Evolutionary conservation across 169 alveolate genomes (phyloP), one percentile per base, ranked within the genome.

Genomic region (Neospora caninum): DNA sequence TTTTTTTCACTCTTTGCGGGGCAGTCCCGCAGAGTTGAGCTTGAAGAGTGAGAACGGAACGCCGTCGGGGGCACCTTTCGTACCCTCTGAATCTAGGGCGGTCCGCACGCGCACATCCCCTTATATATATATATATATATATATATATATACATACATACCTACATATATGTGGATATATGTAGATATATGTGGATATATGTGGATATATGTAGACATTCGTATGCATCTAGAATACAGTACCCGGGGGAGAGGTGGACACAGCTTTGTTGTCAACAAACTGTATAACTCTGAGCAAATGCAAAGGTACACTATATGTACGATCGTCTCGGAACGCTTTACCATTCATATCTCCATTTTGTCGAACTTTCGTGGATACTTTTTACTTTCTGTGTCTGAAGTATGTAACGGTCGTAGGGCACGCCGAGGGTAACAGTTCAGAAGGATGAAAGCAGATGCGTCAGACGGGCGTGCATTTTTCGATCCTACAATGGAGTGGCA

Each of bases 401-500:
- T 25, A 58, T 58, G 16, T 58, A 25, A 58, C 25, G 16, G 16
- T 58, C 25, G 70, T 58, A 58, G 16, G 70, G 70, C 70, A 25
- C 16, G 16, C 70, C 25, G 16, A 16, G 31, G 31, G 70, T 25
- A 58, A n/a, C n/a, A n/a, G n/a, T 20, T 27, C 18, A 20, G n/a
- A 64, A 64, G 27, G 27, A 64, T 20, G 73, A 64, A 27, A n/a
- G 86, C 39, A 69, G 22, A 18, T 69, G 6, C n/a, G 18, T 9
- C 82, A 69, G 34, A 34, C 18, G 4, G 7, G 34, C 82, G 22
- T 9, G 82, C 38, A 69, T 6, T 31, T 4, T 49, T 64, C 31
- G 73, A 78, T 7, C 97, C 94, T 69, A 98, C 99, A 54, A 99
- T 99, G 70, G 99, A 98, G 95, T 99, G 99, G 93, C 99, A 97